Evolutionary conservation across 257 asterid genomes (phyloP), one percentile per base, ranked within the genome.

Genomic region (Jacaranda mimosifolia): DNA sequence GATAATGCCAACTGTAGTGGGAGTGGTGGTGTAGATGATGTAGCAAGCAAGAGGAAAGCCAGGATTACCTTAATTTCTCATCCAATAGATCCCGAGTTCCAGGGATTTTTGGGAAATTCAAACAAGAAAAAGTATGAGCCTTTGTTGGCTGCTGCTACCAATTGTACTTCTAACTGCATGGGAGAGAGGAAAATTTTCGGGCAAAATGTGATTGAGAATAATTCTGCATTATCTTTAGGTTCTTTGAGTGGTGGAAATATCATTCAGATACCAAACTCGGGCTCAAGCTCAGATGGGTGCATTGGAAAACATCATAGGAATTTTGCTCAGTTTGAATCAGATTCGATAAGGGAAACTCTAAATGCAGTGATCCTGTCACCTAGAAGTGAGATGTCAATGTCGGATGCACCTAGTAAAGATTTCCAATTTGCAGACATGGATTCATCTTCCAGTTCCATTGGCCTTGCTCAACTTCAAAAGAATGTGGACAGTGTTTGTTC

Each of bases 201-300:
- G 9, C 52, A 14, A 43, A 74, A 74, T 70, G 51, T 55, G n/a
- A 32, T 74, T 53, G 88, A 79, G 51, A 84, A 75, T 60, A 62
- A 55, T 48, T 80, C 86, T 74, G 83, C 80, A n/a, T 42, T 72
- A 19, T 88, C 88, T 3, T 35, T 36, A 5, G 81, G 68, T 75
- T 84, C 87, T 36, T 80, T 87, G 63, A 85, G 83, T 75, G 75
- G 86, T 84, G 87, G 88, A 26, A 92, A 92, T 75, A 79, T 88
- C 67, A 84, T 89, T 53, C 91, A 86, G 82, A 94, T 97, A n/a
- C 98, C 91, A 45, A 84, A 82, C 48, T 88, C 97, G 4, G 87
- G 73, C 70, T 84, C 79, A 17, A 79, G 81, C 73, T 83, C 85
- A 5, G 91, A 82, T 6, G 76, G 56, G 70, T 62, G 32, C 48